Evolutionary conservation across 495 filamentous ascomycete species (phyloP).

Genomic region (Podospora sp.): DNA sequence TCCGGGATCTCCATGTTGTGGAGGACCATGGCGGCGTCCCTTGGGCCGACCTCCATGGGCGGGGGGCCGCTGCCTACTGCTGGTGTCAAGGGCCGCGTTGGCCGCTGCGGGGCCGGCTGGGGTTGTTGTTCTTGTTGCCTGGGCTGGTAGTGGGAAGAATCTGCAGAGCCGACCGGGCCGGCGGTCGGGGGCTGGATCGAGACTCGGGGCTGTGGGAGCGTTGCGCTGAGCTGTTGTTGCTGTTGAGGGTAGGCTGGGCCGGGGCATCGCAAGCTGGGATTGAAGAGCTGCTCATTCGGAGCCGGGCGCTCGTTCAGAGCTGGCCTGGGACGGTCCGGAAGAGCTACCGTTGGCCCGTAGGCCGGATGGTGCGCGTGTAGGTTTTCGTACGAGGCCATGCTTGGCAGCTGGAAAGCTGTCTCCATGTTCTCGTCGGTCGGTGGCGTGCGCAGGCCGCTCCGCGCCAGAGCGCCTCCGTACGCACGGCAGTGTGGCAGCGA

Average conservation of each 20-base stretch:
- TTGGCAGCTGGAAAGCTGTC: constrained; percentile 50
- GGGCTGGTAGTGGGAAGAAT: constrained; percentile 18
- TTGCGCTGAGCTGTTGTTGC: constrained; percentile 7
- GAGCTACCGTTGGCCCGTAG: constrained; percentile 30
- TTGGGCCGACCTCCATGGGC: constrained; percentile 34
- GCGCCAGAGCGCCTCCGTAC: constrained; percentile 3
- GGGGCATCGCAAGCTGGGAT: constrained; percentile 29
- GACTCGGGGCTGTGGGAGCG: constrained; percentile 18
- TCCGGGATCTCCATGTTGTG: constrained; percentile 71
- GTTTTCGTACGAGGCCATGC: constrained; percentile 45
- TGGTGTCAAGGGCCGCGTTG: constrained; percentile 39
- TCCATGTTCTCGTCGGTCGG: constrained; percentile 52
- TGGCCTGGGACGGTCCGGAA: constrained; percentile 27
- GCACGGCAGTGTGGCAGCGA: neutral
- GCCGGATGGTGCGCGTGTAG: constrained; percentile 40
- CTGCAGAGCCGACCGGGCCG: constrained; percentile 21
- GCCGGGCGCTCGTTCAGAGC: constrained; percentile 34
- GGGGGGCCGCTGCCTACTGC: constrained; percentile 25
- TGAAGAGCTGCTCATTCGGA: constrained; percentile 33
- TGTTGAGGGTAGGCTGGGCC: constrained; percentile 8
- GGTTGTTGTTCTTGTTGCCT: constrained; percentile 10
- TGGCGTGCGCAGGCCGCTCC: constrained; percentile 51
- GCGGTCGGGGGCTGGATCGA: neutral
- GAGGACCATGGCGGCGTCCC: constrained; percentile 52
- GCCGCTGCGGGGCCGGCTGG: constrained; percentile 30